These are phyloP conservation scores for Lactarius pseudohatsudake DNA, from an alignment of 768 basidiomycete genomes.

Conservation along the genomic window DNA sequence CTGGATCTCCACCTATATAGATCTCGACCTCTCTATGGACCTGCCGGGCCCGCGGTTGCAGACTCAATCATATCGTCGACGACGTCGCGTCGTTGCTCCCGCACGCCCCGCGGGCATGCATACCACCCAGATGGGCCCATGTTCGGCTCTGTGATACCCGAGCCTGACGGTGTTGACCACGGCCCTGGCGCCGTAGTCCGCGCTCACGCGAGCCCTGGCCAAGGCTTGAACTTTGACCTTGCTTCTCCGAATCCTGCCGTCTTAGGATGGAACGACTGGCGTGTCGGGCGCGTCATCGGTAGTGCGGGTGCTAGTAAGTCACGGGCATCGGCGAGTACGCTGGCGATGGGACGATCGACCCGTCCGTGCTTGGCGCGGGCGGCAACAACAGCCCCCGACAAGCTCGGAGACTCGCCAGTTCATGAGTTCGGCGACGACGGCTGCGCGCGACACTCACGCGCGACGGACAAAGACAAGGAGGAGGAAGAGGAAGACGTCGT, in stretches of 20 bases:
- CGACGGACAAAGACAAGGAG: not conserved
- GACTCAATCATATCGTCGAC: no score
- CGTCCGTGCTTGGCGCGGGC: conserved; percentile 18
- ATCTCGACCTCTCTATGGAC: no score
- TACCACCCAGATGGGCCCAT: no score
- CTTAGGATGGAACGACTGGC: conserved; percentile 12
- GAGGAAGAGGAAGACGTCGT: not conserved
- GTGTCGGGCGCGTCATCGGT: not conserved
- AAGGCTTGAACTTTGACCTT: not conserved
- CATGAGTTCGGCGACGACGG: not conserved
- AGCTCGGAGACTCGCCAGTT: not conserved
- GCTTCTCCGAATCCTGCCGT: not conserved
- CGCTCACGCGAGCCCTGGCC: not conserved
- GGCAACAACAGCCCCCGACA: conserved; percentile 1
- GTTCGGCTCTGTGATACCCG: conserved; percentile 14
- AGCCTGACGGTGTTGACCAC: not conserved
- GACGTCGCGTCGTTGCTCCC: no score
- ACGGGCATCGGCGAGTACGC: not conserved
- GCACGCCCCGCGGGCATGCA: not conserved
- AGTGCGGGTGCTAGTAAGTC: no score
- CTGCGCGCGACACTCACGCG: not conserved
- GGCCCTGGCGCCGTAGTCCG: not conserved
- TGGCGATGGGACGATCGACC: conserved; percentile 27
- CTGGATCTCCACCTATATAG: no score
- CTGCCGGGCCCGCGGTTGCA: no score